These are phyloP conservation scores for Chlamydomonas schloesseri DNA, from an alignment of 139 green algal genomes.

Conservation along the genomic window DNA sequence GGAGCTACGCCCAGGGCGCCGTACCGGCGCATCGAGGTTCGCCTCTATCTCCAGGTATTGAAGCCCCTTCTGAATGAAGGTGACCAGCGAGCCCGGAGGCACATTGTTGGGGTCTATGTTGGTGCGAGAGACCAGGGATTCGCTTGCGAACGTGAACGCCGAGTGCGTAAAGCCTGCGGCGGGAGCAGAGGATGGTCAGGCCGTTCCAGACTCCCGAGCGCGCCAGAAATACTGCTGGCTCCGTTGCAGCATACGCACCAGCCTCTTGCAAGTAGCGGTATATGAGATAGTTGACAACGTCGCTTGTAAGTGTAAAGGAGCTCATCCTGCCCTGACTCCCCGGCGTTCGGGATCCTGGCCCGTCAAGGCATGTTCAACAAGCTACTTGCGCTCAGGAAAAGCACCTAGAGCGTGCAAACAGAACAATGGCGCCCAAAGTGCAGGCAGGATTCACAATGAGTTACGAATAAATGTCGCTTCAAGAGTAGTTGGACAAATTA, in stretches of 20 bases:
- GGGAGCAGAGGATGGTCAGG: neutral
- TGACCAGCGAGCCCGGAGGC: constrained; percentile 91
- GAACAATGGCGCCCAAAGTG: too few species aligned
- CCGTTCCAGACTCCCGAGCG: neutral
- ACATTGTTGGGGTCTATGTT: constrained; percentile 88
- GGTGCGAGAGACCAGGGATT: constrained; percentile 77
- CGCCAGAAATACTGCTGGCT: neutral
- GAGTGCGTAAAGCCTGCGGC: constrained; percentile 93
- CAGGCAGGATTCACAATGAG: too few species aligned
- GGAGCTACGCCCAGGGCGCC: too few species aligned
- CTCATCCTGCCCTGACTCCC: neutral
- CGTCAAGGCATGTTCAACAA: too few species aligned
- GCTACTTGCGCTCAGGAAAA: too few species aligned
- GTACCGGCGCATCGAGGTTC: constrained; percentile 82
- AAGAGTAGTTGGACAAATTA: too few species aligned
- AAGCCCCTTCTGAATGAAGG: constrained; percentile 96
- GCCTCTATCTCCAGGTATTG: constrained; percentile 98
- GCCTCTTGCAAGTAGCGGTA: constrained; percentile 96
- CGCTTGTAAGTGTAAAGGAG: constrained; percentile 50
- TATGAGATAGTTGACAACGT: constrained; percentile 97
- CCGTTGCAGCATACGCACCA: constrained; percentile 63
- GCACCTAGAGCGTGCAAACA: too few species aligned
- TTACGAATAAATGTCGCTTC: too few species aligned
- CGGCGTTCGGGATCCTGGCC: too few species aligned
- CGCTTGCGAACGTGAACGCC: constrained; percentile 94